These are phyloP conservation scores for Pseudogymnoascus pannorum DNA, from an alignment of 2,329 filamentous ascomycete genomes.

Conservation along the genomic window DNA sequence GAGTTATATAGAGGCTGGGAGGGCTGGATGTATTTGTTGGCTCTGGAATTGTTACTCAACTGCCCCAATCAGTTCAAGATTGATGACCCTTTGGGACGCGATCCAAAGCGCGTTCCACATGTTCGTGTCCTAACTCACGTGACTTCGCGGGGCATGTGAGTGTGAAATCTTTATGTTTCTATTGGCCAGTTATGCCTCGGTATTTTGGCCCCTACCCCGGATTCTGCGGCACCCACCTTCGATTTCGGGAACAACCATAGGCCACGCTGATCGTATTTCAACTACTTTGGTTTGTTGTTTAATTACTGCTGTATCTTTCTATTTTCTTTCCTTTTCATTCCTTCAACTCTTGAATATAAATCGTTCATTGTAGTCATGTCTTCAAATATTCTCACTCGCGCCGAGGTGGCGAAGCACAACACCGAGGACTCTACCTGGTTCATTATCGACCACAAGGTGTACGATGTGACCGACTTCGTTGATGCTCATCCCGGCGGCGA, in stretches of 20 bases:
- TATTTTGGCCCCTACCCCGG: not conserved
- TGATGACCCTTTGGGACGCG: not conserved
- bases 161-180: not conserved
- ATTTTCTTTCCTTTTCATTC: not conserved
- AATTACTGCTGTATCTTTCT: not conserved
- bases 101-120: not conserved
- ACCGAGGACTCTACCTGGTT: slow-evolving; percentile 71
- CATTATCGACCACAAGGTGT: slow-evolving; percentile 80
- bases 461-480: slow-evolving; percentile 78
- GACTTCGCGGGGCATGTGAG: not conserved
- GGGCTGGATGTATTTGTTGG: not conserved
- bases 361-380: slow-evolving; percentile 19
- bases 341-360: not conserved
- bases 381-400: slow-evolving; percentile 38
- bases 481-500: slow-evolving; percentile 80
- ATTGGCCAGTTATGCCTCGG: slow-evolving; percentile 3
- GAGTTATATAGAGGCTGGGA: not conserved
- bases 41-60: not conserved
- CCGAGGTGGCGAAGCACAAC: slow-evolving; percentile 68
- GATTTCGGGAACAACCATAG: not conserved
- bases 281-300: not conserved
- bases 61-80: not conserved
- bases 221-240: not conserved
- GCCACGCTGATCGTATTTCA: not conserved
- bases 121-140: not conserved